Evolutionary conservation across 164 flowering plant species (phyloP).

Genomic region (Magnolia kwangsiensis): DNA sequence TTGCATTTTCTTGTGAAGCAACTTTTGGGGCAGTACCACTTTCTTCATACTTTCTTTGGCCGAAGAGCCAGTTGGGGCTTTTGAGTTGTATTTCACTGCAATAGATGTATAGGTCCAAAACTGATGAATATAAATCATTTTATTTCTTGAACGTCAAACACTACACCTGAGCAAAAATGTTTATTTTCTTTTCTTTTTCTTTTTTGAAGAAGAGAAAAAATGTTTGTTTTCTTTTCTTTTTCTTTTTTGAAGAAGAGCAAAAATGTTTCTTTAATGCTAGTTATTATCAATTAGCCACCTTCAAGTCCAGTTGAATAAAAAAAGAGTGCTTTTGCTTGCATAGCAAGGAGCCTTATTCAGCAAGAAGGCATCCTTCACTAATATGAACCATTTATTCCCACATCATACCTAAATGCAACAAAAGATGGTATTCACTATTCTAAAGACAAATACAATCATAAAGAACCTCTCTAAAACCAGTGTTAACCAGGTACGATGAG

Average conservation of each 20-base stretch:
- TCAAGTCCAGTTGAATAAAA: background rate
- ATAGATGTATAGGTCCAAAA: background rate
- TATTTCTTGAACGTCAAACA: no score
- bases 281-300: background rate
- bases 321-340: no score
- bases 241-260: background rate
- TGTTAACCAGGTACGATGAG: background rate
- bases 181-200: background rate
- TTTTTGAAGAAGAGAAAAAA: no score
- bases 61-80: conserved; percentile 98
- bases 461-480: background rate
- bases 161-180: background rate
- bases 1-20: conserved; percentile 32
- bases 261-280: background rate
- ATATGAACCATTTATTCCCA: background rate
- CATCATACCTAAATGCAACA: background rate
- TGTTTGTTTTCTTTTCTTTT: background rate
- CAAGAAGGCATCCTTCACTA: background rate
- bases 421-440: background rate
- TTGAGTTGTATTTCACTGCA: conserved; percentile 93
- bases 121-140: background rate
- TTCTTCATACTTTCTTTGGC: conserved; percentile 82
- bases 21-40: conserved; percentile 45
- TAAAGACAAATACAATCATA: background rate
- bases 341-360: background rate